These are phyloP conservation scores for Pythium chondricola DNA, from an alignment of 352 stramenopile species.

Conservation along the genomic window DNA sequence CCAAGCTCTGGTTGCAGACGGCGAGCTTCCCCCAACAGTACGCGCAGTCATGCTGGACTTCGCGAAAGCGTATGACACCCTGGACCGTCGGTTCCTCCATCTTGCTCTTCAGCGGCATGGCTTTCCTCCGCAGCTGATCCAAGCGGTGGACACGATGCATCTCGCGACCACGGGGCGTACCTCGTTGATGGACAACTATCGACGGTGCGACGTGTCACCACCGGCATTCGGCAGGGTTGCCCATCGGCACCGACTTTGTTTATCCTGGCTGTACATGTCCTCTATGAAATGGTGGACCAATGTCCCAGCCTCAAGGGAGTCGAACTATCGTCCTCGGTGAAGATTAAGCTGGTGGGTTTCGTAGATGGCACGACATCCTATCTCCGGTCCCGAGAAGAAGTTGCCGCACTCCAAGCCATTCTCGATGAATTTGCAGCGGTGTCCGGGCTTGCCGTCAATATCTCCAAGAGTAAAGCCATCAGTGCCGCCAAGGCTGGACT, in stretches of 20 bases:
- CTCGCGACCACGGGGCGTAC: background rate
- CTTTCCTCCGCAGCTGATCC: background rate
- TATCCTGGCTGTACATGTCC: constrained; percentile 2
- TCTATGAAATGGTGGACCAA: background rate
- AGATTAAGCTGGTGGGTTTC: background rate
- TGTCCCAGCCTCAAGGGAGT: background rate
- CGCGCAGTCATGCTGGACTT: constrained; percentile 7
- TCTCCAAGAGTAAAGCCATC: background rate
- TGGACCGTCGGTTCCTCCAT: background rate
- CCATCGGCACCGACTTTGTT: constrained; percentile 10
- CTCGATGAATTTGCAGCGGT: background rate
- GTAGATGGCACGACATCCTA: constrained; percentile 4
- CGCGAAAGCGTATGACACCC: constrained; percentile 11
- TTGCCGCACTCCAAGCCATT: background rate
- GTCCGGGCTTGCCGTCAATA: background rate
- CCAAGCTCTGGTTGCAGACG: background rate
- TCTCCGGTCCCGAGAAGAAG: background rate
- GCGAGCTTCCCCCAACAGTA: background rate
- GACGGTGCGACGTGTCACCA: background rate
- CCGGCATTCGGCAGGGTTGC: constrained; percentile 13
- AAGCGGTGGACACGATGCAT: constrained; percentile 1
- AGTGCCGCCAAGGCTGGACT: background rate
- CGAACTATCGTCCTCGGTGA: background rate
- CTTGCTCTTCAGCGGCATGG: background rate
- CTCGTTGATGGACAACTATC: background rate